These are phyloP conservation scores for Suillus subalutaceus DNA, from an alignment of 768 basidiomycete species.

Conservation along the genomic window DNA sequence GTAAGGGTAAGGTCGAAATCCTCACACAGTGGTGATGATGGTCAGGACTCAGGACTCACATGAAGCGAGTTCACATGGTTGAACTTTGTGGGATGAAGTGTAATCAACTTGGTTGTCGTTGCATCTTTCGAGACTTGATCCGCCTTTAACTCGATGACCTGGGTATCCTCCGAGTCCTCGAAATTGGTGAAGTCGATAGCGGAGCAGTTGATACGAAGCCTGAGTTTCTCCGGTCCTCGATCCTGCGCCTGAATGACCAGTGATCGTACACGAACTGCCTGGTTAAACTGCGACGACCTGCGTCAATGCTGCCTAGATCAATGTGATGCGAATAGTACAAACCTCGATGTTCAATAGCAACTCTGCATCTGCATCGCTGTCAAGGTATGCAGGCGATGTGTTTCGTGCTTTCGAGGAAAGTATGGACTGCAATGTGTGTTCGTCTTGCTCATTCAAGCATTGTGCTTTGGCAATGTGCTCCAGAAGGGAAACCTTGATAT, in stretches of 20 bases:
- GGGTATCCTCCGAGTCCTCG: slow-evolving; percentile 55
- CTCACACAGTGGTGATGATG: background rate
- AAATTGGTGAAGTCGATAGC: slow-evolving; percentile 69
- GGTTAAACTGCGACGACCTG: slow-evolving; percentile 58
- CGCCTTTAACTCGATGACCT: slow-evolving; percentile 55
- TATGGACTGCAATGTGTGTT: slow-evolving; percentile 57
- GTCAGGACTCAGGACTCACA: slow-evolving; percentile 35
- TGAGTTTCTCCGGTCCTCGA: slow-evolving; percentile 62
- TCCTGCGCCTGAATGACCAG: slow-evolving; percentile 51
- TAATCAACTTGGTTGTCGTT: slow-evolving; percentile 43
- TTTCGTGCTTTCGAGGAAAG: slow-evolving; percentile 48
- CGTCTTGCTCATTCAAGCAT: slow-evolving; percentile 67
- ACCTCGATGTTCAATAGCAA: slow-evolving; percentile 70
- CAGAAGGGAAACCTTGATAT: slow-evolving; percentile 52
- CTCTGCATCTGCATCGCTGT: slow-evolving; percentile 76
- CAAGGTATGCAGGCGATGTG: slow-evolving; percentile 47
- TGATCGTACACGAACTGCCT: slow-evolving; percentile 63
- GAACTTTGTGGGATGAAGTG: slow-evolving; percentile 68
- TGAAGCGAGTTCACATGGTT: slow-evolving; percentile 68
- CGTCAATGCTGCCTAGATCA: slow-evolving; percentile 3
- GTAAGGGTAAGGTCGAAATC: background rate
- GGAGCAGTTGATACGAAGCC: slow-evolving; percentile 62
- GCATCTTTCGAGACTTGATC: slow-evolving; percentile 46
- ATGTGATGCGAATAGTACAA: slow-evolving; percentile 27
- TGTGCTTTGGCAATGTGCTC: slow-evolving; percentile 62